Base-by-base conservation (phyloP, 2,329 filamentous ascomycete species). In the Celoporthe dispersa region DNA sequence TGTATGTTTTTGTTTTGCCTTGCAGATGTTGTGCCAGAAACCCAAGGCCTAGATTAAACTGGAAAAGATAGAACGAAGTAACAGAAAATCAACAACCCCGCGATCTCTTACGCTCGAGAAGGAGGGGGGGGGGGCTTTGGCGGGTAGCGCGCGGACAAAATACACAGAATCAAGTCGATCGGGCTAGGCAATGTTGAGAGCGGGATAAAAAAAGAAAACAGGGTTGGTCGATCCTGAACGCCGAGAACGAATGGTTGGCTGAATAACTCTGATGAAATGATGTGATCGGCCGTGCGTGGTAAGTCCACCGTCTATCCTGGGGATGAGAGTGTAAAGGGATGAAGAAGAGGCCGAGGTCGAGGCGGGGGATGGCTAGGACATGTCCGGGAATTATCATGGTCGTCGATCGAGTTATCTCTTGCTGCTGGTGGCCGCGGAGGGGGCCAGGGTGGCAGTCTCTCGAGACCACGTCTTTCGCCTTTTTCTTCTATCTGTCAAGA, bases 241-340 rank as follows among this genome's bases (percentile, higher is more conserved):
- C 64, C 64, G 37, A 41, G 35, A 67, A 39, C 53, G 53, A 48
- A 41, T 59, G 64, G 35, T 48, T 60, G 37, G 28, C 11, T 39
- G 19, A 33, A 35, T 53, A 22, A 11, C 28, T 22, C 28, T 37
- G 41, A 31, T 37, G 19, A 14, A 19, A 14, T 9, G 16, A 25
- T n/a, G 22, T 41, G 14, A 37, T 53, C 48, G 63, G 44, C 44
- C 31, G 44, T 39, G n/a, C 25, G 19, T 37, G 19, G 39, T 31
- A 57, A 41, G 19, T 67, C 25, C 64, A 60, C 64, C 37, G 39
- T 48, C 64, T 60, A 60, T 67, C 62, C 62, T 64, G 39, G 25
- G 37, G 19, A 9, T 28, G 37, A 28, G 25, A 28, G 25, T 22
- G 35, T 14, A 2, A 33, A 8, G 39, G 16, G 14, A 25, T 35